Evolutionary conservation across 148 eudicot species (phyloP), one percentile per base, ranked within the genome.

Genomic region (Rheum nobile): DNA sequence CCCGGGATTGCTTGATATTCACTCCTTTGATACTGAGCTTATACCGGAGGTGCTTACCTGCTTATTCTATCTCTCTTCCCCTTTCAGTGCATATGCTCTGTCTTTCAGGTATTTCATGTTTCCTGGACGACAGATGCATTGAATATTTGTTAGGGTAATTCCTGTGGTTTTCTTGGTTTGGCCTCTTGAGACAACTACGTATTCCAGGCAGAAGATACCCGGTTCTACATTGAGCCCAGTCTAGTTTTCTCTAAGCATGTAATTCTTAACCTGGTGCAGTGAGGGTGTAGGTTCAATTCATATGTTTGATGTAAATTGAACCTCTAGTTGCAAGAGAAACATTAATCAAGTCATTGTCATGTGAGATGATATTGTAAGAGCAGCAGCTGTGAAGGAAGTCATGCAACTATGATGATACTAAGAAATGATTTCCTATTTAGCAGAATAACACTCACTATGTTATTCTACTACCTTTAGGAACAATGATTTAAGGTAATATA

Each of bases 1-100:
- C 81, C 90, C 96, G 8, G 92, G 96, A 16, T 83, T 88, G 74
- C 85, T 90, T 71, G 96, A 90, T 82, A 79, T 88, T 71, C 83
- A 84, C 79, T 78, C 96, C 6, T 69, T 85, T 29, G 92, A 90
- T 76, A 86, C 90, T 5, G 88, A 86, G 79, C 86, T 88, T 16
- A 67, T 90, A 78, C 72, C 96, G 31, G 96, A 88, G 90, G 96
- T 90, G 63, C 13, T 55, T 28, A n/a, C 21, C 35, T 39, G 29
- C 8, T 3, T 21, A 0, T 46, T 24, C 4, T 12, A 3, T 24
- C 46, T 14, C n/a, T 31, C 24, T 72, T 28, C 0, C 0, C 1
- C 17, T 29, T 68, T 78, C 32, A 19, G 26, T 52, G 29, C 17
- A 68, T 37, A 13, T n/a, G n/a, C n/a, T n/a, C 47, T 17, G 8